Percentiles rank a stretch among this genome's conserved stretches.
phyloP scores from a whole-genome alignment of 2,329 filamentous ascomycete genomes.

The Beauveria asiatica region DNA sequence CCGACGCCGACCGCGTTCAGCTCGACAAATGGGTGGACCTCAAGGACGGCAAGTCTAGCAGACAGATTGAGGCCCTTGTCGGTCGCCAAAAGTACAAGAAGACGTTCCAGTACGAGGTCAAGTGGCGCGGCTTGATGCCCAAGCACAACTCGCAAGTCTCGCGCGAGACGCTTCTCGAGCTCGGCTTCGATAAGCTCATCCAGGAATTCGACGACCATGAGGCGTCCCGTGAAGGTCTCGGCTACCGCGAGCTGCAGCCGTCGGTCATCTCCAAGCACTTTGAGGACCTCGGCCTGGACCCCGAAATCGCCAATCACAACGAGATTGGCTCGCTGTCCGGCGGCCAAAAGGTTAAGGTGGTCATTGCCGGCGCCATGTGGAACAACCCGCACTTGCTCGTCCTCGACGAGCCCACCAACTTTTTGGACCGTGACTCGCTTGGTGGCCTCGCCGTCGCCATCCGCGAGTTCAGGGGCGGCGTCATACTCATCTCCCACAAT shows the following conservation, averaged over 20 bases:
- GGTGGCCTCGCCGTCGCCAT: conserved; percentile 96
- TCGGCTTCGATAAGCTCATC: conserved; percentile 85
- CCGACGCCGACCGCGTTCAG: conserved; percentile 74
- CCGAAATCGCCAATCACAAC: conserved; percentile 98
- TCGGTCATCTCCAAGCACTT: conserved; percentile 97
- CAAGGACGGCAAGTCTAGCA: conserved; percentile 67
- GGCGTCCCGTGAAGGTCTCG: conserved; percentile 94
- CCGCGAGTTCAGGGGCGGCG: conserved; percentile 94
- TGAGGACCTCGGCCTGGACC: conserved; percentile 90
- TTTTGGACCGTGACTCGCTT: conserved; percentile 94
- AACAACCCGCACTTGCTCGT: conserved; percentile 98
- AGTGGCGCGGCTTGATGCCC: conserved; percentile 82
- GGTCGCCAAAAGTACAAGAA: conserved; percentile 99
- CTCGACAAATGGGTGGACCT: conserved; percentile 88
- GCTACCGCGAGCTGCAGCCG: conserved; percentile 87
- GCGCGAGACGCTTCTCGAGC: conserved; percentile 77
- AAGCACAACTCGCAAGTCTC: conserved; percentile 92
- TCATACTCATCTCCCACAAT: conserved; percentile 99
- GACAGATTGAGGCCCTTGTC: conserved; percentile 79
- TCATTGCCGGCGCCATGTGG: conserved; percentile 94
- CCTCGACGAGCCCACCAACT: conserved; percentile 97
- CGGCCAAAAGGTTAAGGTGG: conserved; percentile 98
- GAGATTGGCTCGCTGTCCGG: conserved; percentile 93
- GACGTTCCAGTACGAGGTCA: conserved; percentile 96
- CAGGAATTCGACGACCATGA: conserved; percentile 99